Evolutionary conservation across 192 early-diverging fungal species (phyloP).

Genomic region (Pilaira anomala): DNA sequence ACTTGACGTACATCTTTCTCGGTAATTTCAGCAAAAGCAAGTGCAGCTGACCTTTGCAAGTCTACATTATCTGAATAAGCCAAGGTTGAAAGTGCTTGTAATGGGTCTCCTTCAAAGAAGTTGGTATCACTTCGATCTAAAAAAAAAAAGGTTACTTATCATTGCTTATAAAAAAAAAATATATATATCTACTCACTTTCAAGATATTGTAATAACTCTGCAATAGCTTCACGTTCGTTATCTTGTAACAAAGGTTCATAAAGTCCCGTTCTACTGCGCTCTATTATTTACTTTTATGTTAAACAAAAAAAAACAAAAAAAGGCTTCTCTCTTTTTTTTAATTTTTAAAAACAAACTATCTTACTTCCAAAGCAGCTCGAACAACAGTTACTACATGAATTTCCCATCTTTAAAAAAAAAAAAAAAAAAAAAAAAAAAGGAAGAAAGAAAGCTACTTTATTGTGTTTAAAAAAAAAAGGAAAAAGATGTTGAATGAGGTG

Average conservation of each 20-base stretch:
- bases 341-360: not conserved
- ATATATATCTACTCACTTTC: slow-evolving; percentile 48
- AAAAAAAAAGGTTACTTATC: not conserved
- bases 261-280: slow-evolving; percentile 45
- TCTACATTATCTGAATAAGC: slow-evolving; percentile 84
- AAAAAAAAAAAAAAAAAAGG: not conserved
- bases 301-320: not conserved
- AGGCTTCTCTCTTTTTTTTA: not conserved
- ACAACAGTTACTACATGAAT: slow-evolving; percentile 18
- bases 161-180: not conserved
- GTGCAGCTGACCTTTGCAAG: slow-evolving; percentile 79
- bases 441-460: too few species aligned
- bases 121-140: slow-evolving; percentile 73
- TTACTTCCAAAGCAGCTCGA: slow-evolving; percentile 26
- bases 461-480: not conserved
- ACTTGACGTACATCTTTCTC: slow-evolving; percentile 83
- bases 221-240: slow-evolving; percentile 67
- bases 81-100: slow-evolving; percentile 76
- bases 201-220: slow-evolving; percentile 60
- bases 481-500: not conserved
- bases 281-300: slow-evolving; percentile 13
- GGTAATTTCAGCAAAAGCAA: slow-evolving; percentile 88
- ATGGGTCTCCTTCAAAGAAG: slow-evolving; percentile 80
- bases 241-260: slow-evolving; percentile 68
- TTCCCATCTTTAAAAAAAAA: slow-evolving; percentile 10